Evolutionary conservation across 805 yeast species (phyloP).

Genomic region (Hanseniaspora meyeri): DNA sequence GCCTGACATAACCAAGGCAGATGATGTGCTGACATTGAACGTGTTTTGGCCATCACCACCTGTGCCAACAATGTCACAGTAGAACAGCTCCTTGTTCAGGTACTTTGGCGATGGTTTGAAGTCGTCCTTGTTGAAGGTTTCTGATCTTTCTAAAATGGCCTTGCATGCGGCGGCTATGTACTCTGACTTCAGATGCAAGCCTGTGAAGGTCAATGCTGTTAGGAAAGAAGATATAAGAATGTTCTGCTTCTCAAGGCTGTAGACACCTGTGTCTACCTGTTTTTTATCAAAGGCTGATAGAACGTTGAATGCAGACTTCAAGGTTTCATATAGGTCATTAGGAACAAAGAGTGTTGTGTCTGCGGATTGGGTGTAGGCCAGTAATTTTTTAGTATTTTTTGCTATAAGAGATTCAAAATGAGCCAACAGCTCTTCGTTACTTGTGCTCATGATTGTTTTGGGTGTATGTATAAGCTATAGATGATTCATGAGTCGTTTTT

Average conservation of each 20-base stretch:
- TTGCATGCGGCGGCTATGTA: slow-evolving; percentile 77
- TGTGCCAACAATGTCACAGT: slow-evolving; percentile 82
- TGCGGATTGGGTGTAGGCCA: slow-evolving; percentile 9
- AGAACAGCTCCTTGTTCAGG: background rate
- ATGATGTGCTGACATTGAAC: slow-evolving; percentile 87
- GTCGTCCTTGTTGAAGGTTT: slow-evolving; percentile 34
- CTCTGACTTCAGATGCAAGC: slow-evolving; percentile 69
- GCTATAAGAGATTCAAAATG: background rate
- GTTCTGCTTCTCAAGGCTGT: background rate
- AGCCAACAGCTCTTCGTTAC: background rate
- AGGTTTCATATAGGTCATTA: slow-evolving; percentile 50
- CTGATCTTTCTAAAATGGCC: slow-evolving; percentile 56
- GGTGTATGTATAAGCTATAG: background rate
- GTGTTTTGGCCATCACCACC: slow-evolving; percentile 99
- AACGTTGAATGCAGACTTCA: slow-evolving; percentile 48
- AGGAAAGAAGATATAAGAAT: slow-evolving; percentile 39
- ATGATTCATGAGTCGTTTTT: background rate
- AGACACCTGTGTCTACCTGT: background rate
- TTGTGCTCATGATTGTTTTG: background rate
- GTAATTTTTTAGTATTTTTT: slow-evolving; percentile 3
- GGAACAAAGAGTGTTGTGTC: slow-evolving; percentile 39
- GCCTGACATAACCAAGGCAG: slow-evolving; percentile 92
- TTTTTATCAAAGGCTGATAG: slow-evolving; percentile 34
- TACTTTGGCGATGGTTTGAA: slow-evolving; percentile 25
- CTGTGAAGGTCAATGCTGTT: slow-evolving; percentile 59